Base-by-base conservation (phyloP, 371 early-diverging fungal species). In the Saksenaea vasiformis region DNA sequence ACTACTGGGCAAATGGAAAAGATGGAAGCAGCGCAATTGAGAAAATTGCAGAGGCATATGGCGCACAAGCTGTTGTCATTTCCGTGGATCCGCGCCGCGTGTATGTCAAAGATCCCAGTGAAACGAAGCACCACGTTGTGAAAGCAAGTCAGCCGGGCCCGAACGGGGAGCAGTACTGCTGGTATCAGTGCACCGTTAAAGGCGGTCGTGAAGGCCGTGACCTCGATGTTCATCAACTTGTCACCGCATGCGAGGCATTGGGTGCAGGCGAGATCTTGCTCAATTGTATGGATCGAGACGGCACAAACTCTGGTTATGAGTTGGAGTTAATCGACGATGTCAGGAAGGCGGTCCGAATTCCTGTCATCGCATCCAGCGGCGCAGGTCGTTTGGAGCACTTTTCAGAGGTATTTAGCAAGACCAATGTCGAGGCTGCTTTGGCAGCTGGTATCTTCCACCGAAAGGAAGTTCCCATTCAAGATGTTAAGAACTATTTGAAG, bases 371-470 rank as follows among this genome's bases (percentile, higher is more conserved):
- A 0, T 92, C 92, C 8, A 92, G 92, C 59, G 98, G 98, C 28
- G 98, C 98, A 1, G 98, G 98, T 8, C 71, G 73, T 27, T 84
- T 87, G 0, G 85, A 87, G 17, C 96, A 98, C 71, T 98, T 98
- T 75, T 73, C 80, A 4, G 90, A 96, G 60, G 94, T 92, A 38
- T 94, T 97, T 74, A 72, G 84, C 27, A 82, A 86, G 66, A 92
- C 93, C 0, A 79, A 82, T n/a, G 96, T 91, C 10, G 98, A 98
- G 56, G 98, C 98, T 24, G 98, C 95, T 0, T 77, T 98, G 54
- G 98, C 98, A 7, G 98, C 98, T 0, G 98, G 98, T 53, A 97
- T 98, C 61, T 98, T 98, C 84, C 98, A 98, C 71, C 85, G 98
- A 47, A 72, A 85, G 56, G 96, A 97, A 72, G 95, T 98, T 4